Evolutionary conservation across 2,329 filamentous ascomycete species (phyloP).

Genomic region (Colletotrichum sp.): DNA sequence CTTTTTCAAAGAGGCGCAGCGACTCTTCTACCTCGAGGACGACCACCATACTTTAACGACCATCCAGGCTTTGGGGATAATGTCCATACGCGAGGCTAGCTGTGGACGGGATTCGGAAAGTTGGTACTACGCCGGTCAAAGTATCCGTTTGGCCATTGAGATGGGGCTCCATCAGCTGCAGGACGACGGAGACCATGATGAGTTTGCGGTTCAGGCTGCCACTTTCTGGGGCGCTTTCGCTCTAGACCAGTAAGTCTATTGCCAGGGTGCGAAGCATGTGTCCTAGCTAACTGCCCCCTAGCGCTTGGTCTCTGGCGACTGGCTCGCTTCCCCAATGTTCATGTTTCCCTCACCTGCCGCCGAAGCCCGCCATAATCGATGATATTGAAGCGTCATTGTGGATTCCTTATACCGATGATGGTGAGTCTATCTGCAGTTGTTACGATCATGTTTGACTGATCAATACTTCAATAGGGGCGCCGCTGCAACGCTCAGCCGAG

Average conservation of each 20-base stretch:
- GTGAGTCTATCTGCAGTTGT: slow-evolving; percentile 38
- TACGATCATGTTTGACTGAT: background rate
- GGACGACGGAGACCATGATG: slow-evolving; percentile 56
- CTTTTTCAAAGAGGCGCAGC: slow-evolving; percentile 74
- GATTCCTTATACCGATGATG: slow-evolving; percentile 64
- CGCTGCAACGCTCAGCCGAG: slow-evolving; percentile 59
- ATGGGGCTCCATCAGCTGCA: slow-evolving; percentile 68
- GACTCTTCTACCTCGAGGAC: slow-evolving; percentile 62
- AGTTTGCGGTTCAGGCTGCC: slow-evolving; percentile 62
- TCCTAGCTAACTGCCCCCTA: slow-evolving; percentile 29
- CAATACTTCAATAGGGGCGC: slow-evolving; percentile 44
- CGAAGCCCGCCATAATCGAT: slow-evolving; percentile 65
- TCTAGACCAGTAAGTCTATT: slow-evolving; percentile 61
- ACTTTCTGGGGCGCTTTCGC: slow-evolving; percentile 69
- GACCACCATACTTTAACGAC: slow-evolving; percentile 71
- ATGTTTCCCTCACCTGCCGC: slow-evolving; percentile 58
- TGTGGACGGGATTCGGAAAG: slow-evolving; percentile 75
- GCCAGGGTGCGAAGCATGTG: background rate
- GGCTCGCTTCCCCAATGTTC: slow-evolving; percentile 67
- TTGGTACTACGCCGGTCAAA: slow-evolving; percentile 76
- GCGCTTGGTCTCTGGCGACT: slow-evolving; percentile 70
- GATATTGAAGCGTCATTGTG: slow-evolving; percentile 65
- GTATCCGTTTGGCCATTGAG: slow-evolving; percentile 74
- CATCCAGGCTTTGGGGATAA: slow-evolving; percentile 76
- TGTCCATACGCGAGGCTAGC: slow-evolving; percentile 78